Evolutionary conservation across 1,139 yeast species (phyloP).

Genomic region (Yamadazyma diospyri): DNA sequence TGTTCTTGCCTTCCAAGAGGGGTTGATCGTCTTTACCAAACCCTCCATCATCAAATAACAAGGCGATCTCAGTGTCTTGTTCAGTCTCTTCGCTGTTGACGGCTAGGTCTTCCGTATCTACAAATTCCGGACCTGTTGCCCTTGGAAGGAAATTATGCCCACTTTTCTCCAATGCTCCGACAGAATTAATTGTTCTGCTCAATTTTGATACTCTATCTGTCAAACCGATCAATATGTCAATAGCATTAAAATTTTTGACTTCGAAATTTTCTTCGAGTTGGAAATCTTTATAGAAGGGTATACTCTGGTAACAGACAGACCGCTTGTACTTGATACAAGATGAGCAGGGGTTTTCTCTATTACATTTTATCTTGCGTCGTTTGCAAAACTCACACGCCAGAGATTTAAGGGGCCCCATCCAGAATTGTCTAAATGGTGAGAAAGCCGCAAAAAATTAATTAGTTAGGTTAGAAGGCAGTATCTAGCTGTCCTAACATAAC

Average conservation of each 20-base stretch:
- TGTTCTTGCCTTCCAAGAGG: too few relatives aligned
- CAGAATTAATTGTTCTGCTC: not conserved
- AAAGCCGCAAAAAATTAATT: too few relatives aligned
- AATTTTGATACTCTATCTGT: not conserved
- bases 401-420: too few relatives aligned
- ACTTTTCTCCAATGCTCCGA: too few relatives aligned
- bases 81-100: not conserved
- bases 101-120: not conserved
- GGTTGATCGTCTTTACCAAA: too few relatives aligned
- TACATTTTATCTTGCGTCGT: conserved; percentile 6
- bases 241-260: too few relatives aligned
- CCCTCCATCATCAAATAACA: too few relatives aligned
- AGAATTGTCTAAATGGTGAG: too few relatives aligned
- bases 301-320: not conserved
- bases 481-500: too few relatives aligned
- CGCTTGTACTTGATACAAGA: conserved; percentile 5
- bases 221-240: not conserved
- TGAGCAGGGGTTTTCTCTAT: conserved; percentile 5
- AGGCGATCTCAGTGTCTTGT: not conserved
- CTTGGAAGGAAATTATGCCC: not conserved
- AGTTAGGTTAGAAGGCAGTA: too few relatives aligned
- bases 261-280: too few relatives aligned
- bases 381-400: conserved; percentile 4
- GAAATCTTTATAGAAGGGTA: not conserved
- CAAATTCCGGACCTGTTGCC: not conserved